Evolutionary conservation across 1,284 basidiomycete genomes (phyloP), one percentile per base, ranked within the genome.

Genomic region (Meira miltonrushii): DNA sequence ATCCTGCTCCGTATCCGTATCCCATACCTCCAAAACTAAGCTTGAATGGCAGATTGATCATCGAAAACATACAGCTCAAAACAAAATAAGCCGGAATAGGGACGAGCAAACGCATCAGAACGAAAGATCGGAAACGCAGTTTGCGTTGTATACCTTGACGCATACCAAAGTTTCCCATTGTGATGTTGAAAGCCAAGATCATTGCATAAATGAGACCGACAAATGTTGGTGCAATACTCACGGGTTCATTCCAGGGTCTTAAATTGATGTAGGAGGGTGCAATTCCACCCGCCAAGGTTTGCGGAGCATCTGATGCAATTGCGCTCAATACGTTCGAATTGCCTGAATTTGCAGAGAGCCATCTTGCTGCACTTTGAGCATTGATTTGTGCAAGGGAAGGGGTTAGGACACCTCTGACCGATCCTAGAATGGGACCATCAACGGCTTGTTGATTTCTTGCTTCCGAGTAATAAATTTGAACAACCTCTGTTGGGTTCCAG

Each of bases 201-300:
- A 85, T 79, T 47, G 87, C 80, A 79, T 89, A 90, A 61, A 90
- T 87, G 6, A 88, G 80, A 25, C 87, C 89, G 25, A 90, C 88
- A 61, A 87, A 87, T 43, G 85, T 83, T 47, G 86, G 83, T 0
- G 88, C 89, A 10, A 84, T 81, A 0, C 88, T 87, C 4, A 88
- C 88, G 23, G 87, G 84, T 41, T 84, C 80, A 64, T 85, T 82
- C 71, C 87, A 90, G 0, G 87, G 87, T 38, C 84, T 80, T 1
- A 88, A 66, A 69, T 90, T 88, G 57, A 80, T 65, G 25, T 84
- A 61, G 0, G 78, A 81, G 66, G 82, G 85, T 23, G 72, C 79
- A n/a, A 87, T 71, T 0, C 85, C 84, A 10, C 78, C 68, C 1
- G 82, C 79, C 48, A 90, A 78, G 1, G 86, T 83, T 55, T 81